Evolutionary conservation across 306 rosid species (phyloP).

Genomic region (Heteromeles arbutifolia): DNA sequence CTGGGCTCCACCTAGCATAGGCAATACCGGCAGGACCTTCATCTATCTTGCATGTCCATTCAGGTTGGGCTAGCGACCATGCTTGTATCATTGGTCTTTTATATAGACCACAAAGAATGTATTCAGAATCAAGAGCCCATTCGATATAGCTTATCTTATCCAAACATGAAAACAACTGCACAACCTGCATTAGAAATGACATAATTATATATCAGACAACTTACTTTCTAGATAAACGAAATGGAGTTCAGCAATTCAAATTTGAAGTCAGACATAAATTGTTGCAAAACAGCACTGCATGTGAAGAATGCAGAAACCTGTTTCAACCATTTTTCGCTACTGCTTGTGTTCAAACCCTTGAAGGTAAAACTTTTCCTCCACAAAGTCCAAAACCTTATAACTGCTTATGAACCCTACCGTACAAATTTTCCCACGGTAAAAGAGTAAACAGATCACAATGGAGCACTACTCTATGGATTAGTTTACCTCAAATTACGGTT

Average conservation of each 20-base stretch:
- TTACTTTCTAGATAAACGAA: conserved; percentile 12
- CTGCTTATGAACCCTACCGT: background rate
- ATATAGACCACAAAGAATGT: conserved; percentile 92
- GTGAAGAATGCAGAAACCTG: background rate
- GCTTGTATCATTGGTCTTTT: conserved; percentile 96
- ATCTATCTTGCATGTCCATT: conserved; percentile 99
- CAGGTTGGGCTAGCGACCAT: conserved; percentile 94
- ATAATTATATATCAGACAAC: conserved; percentile 4
- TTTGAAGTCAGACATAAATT: background rate
- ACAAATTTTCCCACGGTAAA: background rate
- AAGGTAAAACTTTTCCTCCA: background rate
- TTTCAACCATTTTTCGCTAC: background rate
- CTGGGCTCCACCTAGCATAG: conserved; percentile 98
- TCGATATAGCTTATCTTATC: conserved; percentile 97
- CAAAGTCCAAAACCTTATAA: background rate
- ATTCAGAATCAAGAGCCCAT: conserved; percentile 97
- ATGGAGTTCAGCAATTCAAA: conserved; percentile 10
- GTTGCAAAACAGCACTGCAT: background rate
- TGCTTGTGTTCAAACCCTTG: background rate
- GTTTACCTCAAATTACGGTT: background rate
- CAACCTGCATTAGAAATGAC: conserved; percentile 60
- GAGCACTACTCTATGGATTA: background rate
- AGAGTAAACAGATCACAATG: background rate
- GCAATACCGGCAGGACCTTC: conserved; percentile 98
- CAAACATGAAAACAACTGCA: conserved; percentile 95